Conservation (phyloP, 2,329 filamentous ascomycete species). For the Penicillium crustosum region DNA sequence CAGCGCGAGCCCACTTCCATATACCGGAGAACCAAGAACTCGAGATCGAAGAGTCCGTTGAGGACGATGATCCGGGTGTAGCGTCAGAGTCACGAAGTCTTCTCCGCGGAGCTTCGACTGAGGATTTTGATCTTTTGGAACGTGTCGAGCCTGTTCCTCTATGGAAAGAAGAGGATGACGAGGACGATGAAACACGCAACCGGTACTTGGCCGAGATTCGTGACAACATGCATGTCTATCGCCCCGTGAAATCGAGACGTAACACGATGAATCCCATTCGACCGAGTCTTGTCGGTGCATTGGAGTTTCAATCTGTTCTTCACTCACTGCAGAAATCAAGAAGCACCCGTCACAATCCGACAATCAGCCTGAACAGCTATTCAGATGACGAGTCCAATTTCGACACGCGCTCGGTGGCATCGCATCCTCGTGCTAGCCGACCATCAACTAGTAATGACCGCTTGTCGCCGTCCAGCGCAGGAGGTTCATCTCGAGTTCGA, state of each 20-base stretch:
- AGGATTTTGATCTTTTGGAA: constrained; percentile 65
- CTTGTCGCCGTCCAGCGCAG: constrained; percentile 27
- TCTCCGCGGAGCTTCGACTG: constrained; percentile 51
- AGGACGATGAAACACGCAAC: constrained; percentile 57
- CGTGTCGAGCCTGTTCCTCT: constrained; percentile 46
- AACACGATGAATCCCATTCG: constrained; percentile 80
- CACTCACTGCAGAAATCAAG: constrained; percentile 81
- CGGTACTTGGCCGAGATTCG: constrained; percentile 75
- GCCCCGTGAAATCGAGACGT: constrained; percentile 63
- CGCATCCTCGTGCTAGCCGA: constrained; percentile 44
- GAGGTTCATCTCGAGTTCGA: constrained; percentile 40
- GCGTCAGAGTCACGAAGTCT: constrained; percentile 48
- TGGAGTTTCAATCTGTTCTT: constrained; percentile 90
- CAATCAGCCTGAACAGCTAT: constrained; percentile 68
- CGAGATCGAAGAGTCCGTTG: constrained; percentile 55
- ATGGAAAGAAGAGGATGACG: constrained; percentile 54
- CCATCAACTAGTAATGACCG: constrained; percentile 22
- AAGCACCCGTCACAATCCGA: constrained; percentile 65
- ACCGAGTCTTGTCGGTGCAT: constrained; percentile 85
- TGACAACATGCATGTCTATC: constrained; percentile 86
- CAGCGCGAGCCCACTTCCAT: constrained; percentile 73
- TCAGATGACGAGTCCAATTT: constrained; percentile 61
- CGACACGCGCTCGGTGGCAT: constrained; percentile 49
- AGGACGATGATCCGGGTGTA: constrained; percentile 54
- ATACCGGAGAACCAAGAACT: constrained; percentile 59